These are phyloP conservation scores for Polytrichum commune DNA, from an alignment of 225 moss, liverwort and hornwort species.

Conservation along the genomic window DNA sequence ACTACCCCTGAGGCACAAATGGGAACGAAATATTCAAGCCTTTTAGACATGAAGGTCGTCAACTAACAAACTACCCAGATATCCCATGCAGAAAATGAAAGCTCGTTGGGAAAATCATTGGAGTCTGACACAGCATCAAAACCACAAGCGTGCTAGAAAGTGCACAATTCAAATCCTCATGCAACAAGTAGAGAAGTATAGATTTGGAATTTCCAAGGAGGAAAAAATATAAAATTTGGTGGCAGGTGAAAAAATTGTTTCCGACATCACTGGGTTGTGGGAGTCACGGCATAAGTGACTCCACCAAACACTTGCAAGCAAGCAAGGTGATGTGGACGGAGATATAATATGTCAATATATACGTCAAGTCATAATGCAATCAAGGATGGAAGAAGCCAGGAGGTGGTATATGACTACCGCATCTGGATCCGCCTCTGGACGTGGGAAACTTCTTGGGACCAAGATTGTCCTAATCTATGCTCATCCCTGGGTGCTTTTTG, in stretches of 20 bases:
- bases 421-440: slow-evolving; percentile 44
- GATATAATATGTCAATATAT: too few relatives aligned
- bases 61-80: not conserved
- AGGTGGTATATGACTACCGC: slow-evolving; percentile 16
- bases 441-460: slow-evolving; percentile 35
- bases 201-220: not conserved
- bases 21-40: too few relatives aligned
- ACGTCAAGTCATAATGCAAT: not conserved
- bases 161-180: too few relatives aligned
- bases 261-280: slow-evolving; percentile 25
- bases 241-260: not conserved
- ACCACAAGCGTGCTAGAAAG: too few relatives aligned
- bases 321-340: slow-evolving; percentile 8
- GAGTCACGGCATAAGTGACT: slow-evolving; percentile 34
- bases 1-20: too few relatives aligned
- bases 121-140: too few relatives aligned
- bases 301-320: slow-evolving; percentile 45
- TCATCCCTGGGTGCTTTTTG: slow-evolving; percentile 39
- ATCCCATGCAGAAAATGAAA: not conserved
- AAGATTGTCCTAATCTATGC: slow-evolving; percentile 21
- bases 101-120: too few relatives aligned
- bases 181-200: too few relatives aligned
- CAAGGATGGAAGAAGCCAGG: not conserved
- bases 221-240: not conserved
- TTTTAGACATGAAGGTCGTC: too few relatives aligned